These are phyloP conservation scores for Kurtzmaniella natalensis DNA, from an alignment of 1,139 yeast genomes.

Conservation along the genomic window DNA sequence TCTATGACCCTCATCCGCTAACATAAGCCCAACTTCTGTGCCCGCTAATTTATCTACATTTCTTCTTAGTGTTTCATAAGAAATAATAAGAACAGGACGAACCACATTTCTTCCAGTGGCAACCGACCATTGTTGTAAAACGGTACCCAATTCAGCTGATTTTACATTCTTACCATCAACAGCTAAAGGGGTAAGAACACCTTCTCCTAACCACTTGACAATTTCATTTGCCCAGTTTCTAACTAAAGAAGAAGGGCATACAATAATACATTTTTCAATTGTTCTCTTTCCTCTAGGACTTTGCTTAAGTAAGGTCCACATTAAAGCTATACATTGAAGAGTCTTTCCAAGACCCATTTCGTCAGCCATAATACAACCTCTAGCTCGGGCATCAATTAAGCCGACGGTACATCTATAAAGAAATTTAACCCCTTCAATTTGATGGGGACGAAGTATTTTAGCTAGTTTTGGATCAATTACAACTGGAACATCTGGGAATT, in stretches of 20 bases:
- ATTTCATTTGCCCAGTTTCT: constrained; percentile 98
- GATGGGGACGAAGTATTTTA: constrained; percentile 90
- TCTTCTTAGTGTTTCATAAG: constrained; percentile 88
- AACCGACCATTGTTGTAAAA: constrained; percentile 80
- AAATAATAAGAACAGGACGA: constrained; percentile 90
- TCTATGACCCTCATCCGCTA: constrained; percentile 97
- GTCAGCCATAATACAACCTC: constrained; percentile 99
- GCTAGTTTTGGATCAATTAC: constrained; percentile 90
- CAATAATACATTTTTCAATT: constrained; percentile 87
- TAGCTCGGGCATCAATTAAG: constrained; percentile 75
- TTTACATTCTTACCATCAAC: constrained; percentile 85
- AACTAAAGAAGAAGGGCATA: constrained; percentile 93
- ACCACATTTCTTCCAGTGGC: constrained; percentile 88
- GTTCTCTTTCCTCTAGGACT: constrained; percentile 86
- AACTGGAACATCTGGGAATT: constrained; percentile 84
- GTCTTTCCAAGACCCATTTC: constrained; percentile 99
- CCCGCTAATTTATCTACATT: constrained; percentile 74
- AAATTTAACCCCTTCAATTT: constrained; percentile 91
- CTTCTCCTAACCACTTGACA: constrained; percentile 93
- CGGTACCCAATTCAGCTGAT: constrained; percentile 59
- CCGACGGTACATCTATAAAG: constrained; percentile 90
- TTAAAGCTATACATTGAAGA: constrained; percentile 80
- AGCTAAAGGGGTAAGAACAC: constrained; percentile 81
- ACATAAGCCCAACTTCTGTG: constrained; percentile 79
- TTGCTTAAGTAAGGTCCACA: constrained; percentile 92